Percentiles rank a stretch among this genome's conserved stretches.
Evolutionary conservation across 2,329 filamentous ascomycete genomes (phyloP).

Genomic region (Penicillium sp.): DNA sequence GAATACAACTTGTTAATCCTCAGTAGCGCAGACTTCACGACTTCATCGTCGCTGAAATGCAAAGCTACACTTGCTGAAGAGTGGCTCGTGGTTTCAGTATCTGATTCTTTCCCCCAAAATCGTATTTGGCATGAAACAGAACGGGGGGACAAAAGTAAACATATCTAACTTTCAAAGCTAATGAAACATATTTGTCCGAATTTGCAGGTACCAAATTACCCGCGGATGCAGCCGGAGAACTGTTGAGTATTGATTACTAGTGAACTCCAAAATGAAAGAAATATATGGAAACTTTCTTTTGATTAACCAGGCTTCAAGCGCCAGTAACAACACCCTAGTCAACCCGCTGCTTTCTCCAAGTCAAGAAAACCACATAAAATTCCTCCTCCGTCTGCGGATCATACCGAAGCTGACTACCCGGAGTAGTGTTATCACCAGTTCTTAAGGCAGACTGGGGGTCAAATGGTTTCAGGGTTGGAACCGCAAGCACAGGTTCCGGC

Average conservation of each 20-base stretch:
- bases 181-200: too few species aligned
- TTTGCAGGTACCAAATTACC: too few species aligned
- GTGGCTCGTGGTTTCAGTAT: too few species aligned
- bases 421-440: not conserved
- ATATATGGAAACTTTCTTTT: not conserved
- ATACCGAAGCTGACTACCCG: not conserved
- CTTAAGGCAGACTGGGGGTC: not conserved
- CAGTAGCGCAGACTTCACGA: too few species aligned
- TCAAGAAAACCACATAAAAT: slow-evolving; percentile 10
- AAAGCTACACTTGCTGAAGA: too few species aligned
- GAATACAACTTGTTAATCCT: too few species aligned
- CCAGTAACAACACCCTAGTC: not conserved
- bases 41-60: too few species aligned
- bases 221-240: too few species aligned
- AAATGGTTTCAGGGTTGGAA: not conserved
- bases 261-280: not conserved
- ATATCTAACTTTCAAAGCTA: too few species aligned
- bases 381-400: not conserved
- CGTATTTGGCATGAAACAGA: too few species aligned
- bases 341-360: slow-evolving; percentile 2
- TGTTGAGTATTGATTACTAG: not conserved
- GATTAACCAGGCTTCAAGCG: not conserved
- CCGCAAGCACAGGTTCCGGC: not conserved
- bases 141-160: too few species aligned
- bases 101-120: too few species aligned